Base-by-base conservation (phyloP, 163 green algal species). In the Chlorella variabilis region DNA sequence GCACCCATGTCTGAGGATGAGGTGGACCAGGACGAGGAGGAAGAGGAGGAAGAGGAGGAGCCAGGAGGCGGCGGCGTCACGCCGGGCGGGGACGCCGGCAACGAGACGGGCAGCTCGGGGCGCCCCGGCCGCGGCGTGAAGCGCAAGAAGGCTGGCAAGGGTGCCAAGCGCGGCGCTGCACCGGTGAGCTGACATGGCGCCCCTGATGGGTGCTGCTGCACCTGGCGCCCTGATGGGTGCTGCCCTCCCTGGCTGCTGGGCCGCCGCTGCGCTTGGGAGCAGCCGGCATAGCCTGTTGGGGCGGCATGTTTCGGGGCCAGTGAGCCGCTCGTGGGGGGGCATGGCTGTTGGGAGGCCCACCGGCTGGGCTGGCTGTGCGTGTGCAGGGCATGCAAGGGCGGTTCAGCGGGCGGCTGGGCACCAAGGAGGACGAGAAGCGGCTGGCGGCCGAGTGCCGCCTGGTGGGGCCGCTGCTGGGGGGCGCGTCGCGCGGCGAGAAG, bases 391-490 rank as follows among this genome's bases (percentile, higher is more conserved):
- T 95, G 71, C 90, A 95, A 84, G 92, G 92, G 33, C 87, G 92
- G 33, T 96, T 96, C 81, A 92, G 86, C 76, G 94, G 94, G 7
- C 88, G 94, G 5, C 90, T 97, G 65, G 89, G 92, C 70, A 95
- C 91, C 49, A 97, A 97, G 85, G 89, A 93, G 65, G 94, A 97
- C 76, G 94, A 97, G 81, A 92, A 92, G 81, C 81, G 85, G 74
- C 85, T 97, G 51, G 89, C 84, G 31, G 90, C 95, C 31, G 94
- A 97, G 86, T 97, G 94, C 88, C 84, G 87, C 77, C 79, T 93
- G 71, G 85, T 97, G 4, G 93, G 89, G 0, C 92, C 91, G 34
- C 78, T 96, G 81, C 83, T 97, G 38, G 92, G 92, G n/a, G 91
- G 92, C 67, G 48, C 48, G 11, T 33, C 41, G 3, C 84, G 90